Evolutionary conservation across 2,329 filamentous ascomycete genomes (phyloP).

Genomic region (Trichoderma gracile): DNA sequence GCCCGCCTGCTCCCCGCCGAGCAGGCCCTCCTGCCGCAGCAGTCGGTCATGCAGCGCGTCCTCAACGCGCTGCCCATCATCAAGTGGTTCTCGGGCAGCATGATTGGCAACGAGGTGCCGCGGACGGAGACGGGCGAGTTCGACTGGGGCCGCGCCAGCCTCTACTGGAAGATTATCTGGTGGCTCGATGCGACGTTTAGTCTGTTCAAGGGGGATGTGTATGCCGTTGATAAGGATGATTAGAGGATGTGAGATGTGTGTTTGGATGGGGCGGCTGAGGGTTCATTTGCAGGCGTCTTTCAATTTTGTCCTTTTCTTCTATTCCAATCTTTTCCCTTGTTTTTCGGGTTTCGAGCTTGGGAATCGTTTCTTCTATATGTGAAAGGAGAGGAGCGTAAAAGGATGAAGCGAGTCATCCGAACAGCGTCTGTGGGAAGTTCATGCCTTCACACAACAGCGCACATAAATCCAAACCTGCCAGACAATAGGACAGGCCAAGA

Average conservation of each 20-base stretch:
- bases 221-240: slow-evolving; percentile 60
- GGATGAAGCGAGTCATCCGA: slow-evolving; percentile 16
- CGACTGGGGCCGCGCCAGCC: slow-evolving; percentile 68
- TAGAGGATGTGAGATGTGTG: too few species aligned
- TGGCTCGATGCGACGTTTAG: slow-evolving; percentile 60
- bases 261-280: neutral
- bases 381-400: too few species aligned
- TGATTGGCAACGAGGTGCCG: slow-evolving; percentile 76
- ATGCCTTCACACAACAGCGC: neutral
- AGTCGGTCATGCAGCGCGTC: slow-evolving; percentile 63
- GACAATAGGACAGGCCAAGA: neutral
- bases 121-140: slow-evolving; percentile 73
- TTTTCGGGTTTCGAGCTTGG: neutral
- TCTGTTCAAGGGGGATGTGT: slow-evolving; percentile 60
- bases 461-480: neutral
- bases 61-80: slow-evolving; percentile 67
- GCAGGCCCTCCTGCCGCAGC: slow-evolving; percentile 69
- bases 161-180: slow-evolving; percentile 69
- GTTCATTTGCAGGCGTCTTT: neutral
- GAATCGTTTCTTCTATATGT: neutral
- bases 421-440: neutral
- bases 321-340: neutral
- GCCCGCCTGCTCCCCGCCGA: slow-evolving; percentile 67
- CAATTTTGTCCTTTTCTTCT: neutral
- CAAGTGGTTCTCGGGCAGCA: slow-evolving; percentile 68